Base-by-base conservation (phyloP, 176 grass and related monocot species). In the Coix lacrymajobi region DNA sequence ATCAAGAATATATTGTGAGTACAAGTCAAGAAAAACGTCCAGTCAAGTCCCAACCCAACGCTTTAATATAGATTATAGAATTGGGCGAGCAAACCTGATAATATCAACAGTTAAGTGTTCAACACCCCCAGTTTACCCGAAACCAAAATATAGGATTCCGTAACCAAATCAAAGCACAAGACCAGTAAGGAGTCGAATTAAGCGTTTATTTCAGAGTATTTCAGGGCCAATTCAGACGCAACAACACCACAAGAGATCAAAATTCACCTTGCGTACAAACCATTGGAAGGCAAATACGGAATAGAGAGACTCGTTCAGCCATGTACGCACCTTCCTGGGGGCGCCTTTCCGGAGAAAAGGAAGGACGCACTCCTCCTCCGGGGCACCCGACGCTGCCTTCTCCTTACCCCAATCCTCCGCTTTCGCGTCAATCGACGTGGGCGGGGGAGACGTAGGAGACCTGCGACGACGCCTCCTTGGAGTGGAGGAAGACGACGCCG, bases 281-380 rank as follows among this genome's bases (percentile, higher is more conserved):
- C 19, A 39, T 60, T 62, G 14, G 46, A 69, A 31, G 5, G 5
- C 13, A 73, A 84, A 73, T 37, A 6, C 11, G 28, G 56, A 66
- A 67, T 45, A 31, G 38, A 58, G 33, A 29, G 44, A 17, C 16
- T 76, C 51, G 46, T 64, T 33, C 8, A 49, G 63, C 54, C 11
- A 26, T 71, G 13, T 77, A 82, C 69, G 9, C 70, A 89, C 88
- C 88, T 81, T 89, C 78, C 66, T 89, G 17, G 88, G 78, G 17
- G 78, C 72, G n/a, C 72, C 83, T n/a, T 71, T 85, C 16, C 33
- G 78, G 64, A 82, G 88, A 73, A 89, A 89, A 12, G 83, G 83
- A n/a, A 89, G 83, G 65, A 72, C 43, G 83, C 83, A 85, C 7
- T 89, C 88, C 56, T 89, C 88, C 72, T 71, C 15, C 3, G 72